Evolutionary conservation across 1,284 basidiomycete genomes (phyloP).

Genomic region (Ceratobasidium sp.): DNA sequence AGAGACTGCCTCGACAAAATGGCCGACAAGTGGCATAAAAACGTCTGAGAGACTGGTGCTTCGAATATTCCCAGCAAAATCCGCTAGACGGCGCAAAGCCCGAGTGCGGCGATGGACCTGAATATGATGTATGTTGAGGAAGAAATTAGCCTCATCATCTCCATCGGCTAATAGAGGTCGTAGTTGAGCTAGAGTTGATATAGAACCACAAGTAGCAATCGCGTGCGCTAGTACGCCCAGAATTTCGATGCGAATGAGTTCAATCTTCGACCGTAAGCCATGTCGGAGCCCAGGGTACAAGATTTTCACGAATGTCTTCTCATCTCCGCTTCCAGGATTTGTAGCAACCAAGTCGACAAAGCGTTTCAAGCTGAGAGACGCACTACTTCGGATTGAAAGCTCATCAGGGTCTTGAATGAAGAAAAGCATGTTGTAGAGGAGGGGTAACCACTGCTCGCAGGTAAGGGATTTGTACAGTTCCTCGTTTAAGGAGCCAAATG

Average conservation of each 20-base stretch:
- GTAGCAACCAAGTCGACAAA: slow-evolving; percentile 76
- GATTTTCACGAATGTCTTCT: slow-evolving; percentile 73
- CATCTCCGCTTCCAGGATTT: slow-evolving; percentile 50
- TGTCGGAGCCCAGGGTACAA: slow-evolving; percentile 89
- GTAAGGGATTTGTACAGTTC: slow-evolving; percentile 67
- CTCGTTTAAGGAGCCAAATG: slow-evolving; percentile 85
- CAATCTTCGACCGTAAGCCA: slow-evolving; percentile 83
- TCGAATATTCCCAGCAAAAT: slow-evolving; percentile 77
- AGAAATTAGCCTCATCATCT: slow-evolving; percentile 97
- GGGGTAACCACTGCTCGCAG: slow-evolving; percentile 81
- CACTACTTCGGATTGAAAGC: slow-evolving; percentile 88
- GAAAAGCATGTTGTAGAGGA: slow-evolving; percentile 88
- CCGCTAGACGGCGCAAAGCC: slow-evolving; percentile 88
- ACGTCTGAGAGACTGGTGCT: slow-evolving; percentile 85
- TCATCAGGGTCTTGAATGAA: slow-evolving; percentile 94
- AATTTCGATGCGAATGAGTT: slow-evolving; percentile 91
- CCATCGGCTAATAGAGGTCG: slow-evolving; percentile 85
- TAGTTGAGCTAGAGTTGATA: slow-evolving; percentile 82
- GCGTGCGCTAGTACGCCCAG: slow-evolving; percentile 86
- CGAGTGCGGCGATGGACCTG: slow-evolving; percentile 93
- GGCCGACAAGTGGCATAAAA: slow-evolving; percentile 89
- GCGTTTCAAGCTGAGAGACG: slow-evolving; percentile 80
- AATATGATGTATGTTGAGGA: slow-evolving; percentile 96
- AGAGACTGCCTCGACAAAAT: slow-evolving; percentile 80
- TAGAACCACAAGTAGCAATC: slow-evolving; percentile 74